Conservation (phyloP, 2,329 filamentous ascomycete genomes). For the Pyrenochaeta sp. region DNA sequence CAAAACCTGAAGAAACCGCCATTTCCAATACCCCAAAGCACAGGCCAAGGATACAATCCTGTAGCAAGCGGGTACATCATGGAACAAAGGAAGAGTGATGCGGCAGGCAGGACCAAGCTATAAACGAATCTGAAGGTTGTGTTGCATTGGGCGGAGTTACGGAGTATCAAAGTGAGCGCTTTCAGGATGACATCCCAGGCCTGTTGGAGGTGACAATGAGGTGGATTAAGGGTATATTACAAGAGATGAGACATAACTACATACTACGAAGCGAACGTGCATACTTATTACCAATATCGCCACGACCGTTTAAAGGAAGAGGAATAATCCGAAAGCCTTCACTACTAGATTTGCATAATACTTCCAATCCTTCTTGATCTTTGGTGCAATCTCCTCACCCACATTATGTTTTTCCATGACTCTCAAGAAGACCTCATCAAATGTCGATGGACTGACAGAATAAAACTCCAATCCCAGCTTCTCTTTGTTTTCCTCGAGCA, state of each 20-base stretch:
- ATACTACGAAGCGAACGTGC: background rate
- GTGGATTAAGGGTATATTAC: background rate
- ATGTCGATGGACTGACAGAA: slow-evolving; percentile 80
- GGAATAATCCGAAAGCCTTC: background rate
- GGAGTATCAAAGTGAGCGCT: background rate
- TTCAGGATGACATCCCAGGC: background rate
- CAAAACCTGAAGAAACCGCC: slow-evolving; percentile 67
- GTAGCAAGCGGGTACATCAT: slow-evolving; percentile 56
- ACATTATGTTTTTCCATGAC: slow-evolving; percentile 68
- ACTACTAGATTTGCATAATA: slow-evolving; percentile 12
- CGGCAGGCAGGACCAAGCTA: slow-evolving; percentile 36
- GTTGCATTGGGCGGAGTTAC: slow-evolving; percentile 1
- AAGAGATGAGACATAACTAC: background rate
- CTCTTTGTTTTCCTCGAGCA: slow-evolving; percentile 75
- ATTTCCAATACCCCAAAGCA: slow-evolving; percentile 50
- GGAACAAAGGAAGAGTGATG: slow-evolving; percentile 33
- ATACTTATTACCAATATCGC: background rate
- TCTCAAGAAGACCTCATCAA: slow-evolving; percentile 87
- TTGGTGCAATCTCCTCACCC: slow-evolving; percentile 23
- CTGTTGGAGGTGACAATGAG: background rate
- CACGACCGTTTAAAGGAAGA: background rate
- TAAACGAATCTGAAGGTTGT: slow-evolving; percentile 13
- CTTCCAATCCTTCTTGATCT: slow-evolving; percentile 22
- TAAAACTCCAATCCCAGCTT: slow-evolving; percentile 79
- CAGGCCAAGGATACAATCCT: slow-evolving; percentile 51